Base-by-base conservation (phyloP, 1,284 basidiomycete species). In the Ceratobasidium sp. region DNA sequence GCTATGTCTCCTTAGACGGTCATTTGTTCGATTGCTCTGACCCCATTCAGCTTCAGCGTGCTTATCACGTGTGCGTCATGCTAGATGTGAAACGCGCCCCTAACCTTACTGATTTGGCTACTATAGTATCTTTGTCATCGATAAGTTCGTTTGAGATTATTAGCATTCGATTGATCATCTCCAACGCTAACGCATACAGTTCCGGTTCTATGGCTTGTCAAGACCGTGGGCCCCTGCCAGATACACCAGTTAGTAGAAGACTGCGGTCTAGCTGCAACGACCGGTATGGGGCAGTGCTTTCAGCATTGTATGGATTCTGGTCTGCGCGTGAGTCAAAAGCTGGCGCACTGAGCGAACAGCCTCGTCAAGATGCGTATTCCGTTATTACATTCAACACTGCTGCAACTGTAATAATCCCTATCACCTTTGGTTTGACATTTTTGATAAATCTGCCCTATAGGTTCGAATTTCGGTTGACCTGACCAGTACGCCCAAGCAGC, bases 281-380 rank as follows among this genome's bases (percentile, higher is more conserved):
- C 77, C 80, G 88, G 54, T 84, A 88, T 34, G 89, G 88, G 0
- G 87, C 88, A 1, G 88, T 88, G 0, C 85, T 85, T 59, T 88
- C 86, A 0, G 86, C 88, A 0, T 75, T 88, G 6, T 78, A 86
- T 74, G 81, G 81, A 9, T 89, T 90, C 78, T 89, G 88, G 87
- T 78, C 81, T 11, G 84, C 88, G 2, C 84, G 88, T 9, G 82
- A 84, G 37, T 80, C 83, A 6, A 85, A 82, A 2, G 76, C 34
- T 31, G 62, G 61, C 11, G 6, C n/a, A 5, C 27, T 22, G 29
- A 88, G 90, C 74, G 89, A 13, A 89, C 89, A 0, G 88, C 88
- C 74, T 88, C 88, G 0, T 84, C 87, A 80, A 85, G 85, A 74
- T 41, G 83, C 89, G 1, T 90, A 90, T 77, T 87, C 85, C n/a